Evolutionary conservation across 106 monocot genomes (phyloP).

Genomic region (Allium fistulosum): DNA sequence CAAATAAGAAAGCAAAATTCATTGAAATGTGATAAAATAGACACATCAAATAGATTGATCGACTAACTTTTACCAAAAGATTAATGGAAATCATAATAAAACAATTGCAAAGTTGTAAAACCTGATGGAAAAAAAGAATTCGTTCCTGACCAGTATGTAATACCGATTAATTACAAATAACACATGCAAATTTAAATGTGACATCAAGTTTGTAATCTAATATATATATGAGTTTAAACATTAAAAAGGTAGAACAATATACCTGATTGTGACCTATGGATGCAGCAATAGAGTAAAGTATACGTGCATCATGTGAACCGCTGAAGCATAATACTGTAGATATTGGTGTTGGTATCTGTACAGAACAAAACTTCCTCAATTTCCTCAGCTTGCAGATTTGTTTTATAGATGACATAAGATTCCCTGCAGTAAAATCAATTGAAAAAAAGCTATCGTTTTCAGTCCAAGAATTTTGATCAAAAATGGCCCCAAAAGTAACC

Average conservation of each 20-base stretch:
- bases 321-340: slow-evolving; percentile 9
- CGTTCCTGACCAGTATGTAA: background rate
- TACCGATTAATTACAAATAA: slow-evolving; percentile 1
- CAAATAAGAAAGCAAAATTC: too few relatives aligned
- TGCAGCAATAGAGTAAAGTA: slow-evolving; percentile 71
- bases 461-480: too few relatives aligned
- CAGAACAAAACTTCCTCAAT: slow-evolving; percentile 7
- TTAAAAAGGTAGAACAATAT: background rate
- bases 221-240: background rate
- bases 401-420: slow-evolving; percentile 9
- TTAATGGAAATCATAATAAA: background rate
- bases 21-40: too few relatives aligned
- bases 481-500: too few relatives aligned
- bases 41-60: too few relatives aligned
- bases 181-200: background rate
- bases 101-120: background rate
- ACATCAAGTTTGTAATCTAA: background rate
- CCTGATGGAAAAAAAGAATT: background rate
- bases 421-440: slow-evolving; percentile 12
- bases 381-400: slow-evolving; percentile 8
- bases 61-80: too few relatives aligned
- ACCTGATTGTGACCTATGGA: slow-evolving; percentile 95
- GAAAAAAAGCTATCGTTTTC: too few relatives aligned
- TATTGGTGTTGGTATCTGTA: slow-evolving; percentile 1
- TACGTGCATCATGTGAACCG: slow-evolving; percentile 32